phyloP scores from a whole-genome alignment of 176 grass and related monocot genomes.

The Hordeum marinum region DNA sequence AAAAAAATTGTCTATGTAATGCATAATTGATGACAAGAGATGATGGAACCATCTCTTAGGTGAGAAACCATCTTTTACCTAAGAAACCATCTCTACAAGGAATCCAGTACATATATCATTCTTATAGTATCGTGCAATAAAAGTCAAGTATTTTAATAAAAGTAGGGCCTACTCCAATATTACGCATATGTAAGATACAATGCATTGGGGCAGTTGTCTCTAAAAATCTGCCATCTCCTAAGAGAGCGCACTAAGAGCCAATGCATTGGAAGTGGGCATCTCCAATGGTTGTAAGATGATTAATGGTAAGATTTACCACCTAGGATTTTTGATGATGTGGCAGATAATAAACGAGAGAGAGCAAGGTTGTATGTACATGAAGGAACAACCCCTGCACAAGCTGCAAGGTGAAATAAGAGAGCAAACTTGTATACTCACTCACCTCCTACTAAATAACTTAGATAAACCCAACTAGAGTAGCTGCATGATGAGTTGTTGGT shows the following conservation, averaged over 20 bases:
- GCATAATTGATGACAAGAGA: not conserved
- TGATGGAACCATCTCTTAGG: not conserved
- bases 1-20: not conserved
- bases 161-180: not conserved
- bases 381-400: too few relatives aligned
- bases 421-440: too few relatives aligned
- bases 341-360: too few relatives aligned
- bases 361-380: too few relatives aligned
- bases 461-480: too few relatives aligned
- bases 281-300: too few relatives aligned
- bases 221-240: not conserved
- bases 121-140: not conserved
- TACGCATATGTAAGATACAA: not conserved
- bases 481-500: too few relatives aligned
- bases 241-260: not conserved
- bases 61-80: not conserved
- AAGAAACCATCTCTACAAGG: not conserved
- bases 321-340: too few relatives aligned
- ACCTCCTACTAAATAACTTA: too few relatives aligned
- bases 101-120: not conserved
- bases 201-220: not conserved
- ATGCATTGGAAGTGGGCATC: not conserved
- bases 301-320: too few relatives aligned
- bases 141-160: not conserved
- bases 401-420: too few relatives aligned